Evolutionary conservation across 768 basidiomycete species (phyloP), one percentile per base, ranked within the genome.

Genomic region (Boletellus emodensis): DNA sequence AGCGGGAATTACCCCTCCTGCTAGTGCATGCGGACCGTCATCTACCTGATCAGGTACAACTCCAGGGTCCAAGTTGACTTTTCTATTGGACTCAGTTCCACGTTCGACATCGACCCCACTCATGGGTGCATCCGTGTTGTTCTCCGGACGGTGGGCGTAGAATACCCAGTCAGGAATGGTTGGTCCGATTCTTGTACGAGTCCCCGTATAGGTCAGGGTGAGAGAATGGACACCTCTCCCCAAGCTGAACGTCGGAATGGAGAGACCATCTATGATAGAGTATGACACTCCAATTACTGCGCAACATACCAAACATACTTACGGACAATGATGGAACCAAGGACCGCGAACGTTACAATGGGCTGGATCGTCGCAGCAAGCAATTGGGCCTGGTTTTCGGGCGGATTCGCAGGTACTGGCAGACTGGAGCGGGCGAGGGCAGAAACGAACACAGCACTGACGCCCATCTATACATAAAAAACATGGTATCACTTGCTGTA

Each of bases 381-480:
- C 14, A 85, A 57, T 55, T 96, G 90, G 41, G 82, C 74, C 58
- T 89, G 84, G 38, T 76, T 78, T 46, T 73, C 69, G 0, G 90
- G 87, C 0, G 90, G 87, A 47, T 70, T 63, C 2, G 72, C 65
- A 1, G 86, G 82, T 10, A 58, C 61, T 6, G 85, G 81, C 0
- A 94, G 72, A 44, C 77, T 79, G 20, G 76, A 76, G 9, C 83
- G 64, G 4, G 91, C 89, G 24, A 92, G 67, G 0, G 82, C 84
- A 10, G 87, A 83, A 48, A 98, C 85, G 66, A 97, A 99, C 40
- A 97, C 75, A 6, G 95, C 87, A 0, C 87, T 84, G 20, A 96
- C 93, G 45, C 94, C 94, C 89, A 96, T 94, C 76, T 92, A 68
- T 6, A 53, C 51, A 49, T 1, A 35, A 36, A 13, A 12, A 42